These are phyloP conservation scores for Neopestalotiopsis sp. DNA, from an alignment of 2,329 filamentous ascomycete species.

Conservation along the genomic window DNA sequence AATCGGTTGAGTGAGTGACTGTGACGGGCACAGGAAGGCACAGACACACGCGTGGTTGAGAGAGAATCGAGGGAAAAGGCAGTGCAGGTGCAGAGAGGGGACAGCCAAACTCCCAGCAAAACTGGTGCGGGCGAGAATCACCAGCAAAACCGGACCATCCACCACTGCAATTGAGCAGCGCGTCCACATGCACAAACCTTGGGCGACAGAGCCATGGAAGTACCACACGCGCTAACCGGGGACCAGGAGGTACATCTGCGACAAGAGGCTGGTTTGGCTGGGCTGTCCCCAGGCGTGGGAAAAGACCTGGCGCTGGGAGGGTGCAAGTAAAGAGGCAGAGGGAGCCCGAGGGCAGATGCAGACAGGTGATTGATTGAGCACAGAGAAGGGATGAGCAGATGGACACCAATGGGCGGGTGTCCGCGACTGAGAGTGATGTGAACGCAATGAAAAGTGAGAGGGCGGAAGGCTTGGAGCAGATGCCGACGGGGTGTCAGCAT, in stretches of 20 bases:
- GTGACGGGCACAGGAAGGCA: not conserved
- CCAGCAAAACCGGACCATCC: conserved; percentile 24
- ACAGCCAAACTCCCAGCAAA: conserved; percentile 33
- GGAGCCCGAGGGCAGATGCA: conserved; percentile 18
- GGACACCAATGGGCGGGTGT: conserved; percentile 18
- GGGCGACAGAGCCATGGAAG: conserved; percentile 19
- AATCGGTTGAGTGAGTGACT: not conserved
- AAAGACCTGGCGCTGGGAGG: conserved; percentile 21
- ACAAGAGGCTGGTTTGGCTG: not conserved
- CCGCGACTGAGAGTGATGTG: conserved; percentile 20
- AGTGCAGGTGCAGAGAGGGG: conserved; percentile 10
- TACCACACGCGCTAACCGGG: conserved; percentile 35
- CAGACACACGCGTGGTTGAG: not conserved
- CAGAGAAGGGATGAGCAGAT: conserved; percentile 11
- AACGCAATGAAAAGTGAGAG: conserved; percentile 18
- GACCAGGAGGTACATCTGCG: conserved; percentile 34
- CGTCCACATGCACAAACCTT: conserved; percentile 9
- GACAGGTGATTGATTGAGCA: conserved; percentile 21
- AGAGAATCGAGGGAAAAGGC: conserved; percentile 23
- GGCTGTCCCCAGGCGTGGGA: conserved; percentile 18
- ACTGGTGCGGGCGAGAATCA: conserved; percentile 35
- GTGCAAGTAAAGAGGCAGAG: conserved; percentile 23
- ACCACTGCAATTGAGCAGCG: not conserved
- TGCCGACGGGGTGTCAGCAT: not conserved
- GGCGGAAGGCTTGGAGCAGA: conserved; percentile 15